phyloP scores from a whole-genome alignment of 139 green algal species.

The Pseudopediastrum boryanum region DNA sequence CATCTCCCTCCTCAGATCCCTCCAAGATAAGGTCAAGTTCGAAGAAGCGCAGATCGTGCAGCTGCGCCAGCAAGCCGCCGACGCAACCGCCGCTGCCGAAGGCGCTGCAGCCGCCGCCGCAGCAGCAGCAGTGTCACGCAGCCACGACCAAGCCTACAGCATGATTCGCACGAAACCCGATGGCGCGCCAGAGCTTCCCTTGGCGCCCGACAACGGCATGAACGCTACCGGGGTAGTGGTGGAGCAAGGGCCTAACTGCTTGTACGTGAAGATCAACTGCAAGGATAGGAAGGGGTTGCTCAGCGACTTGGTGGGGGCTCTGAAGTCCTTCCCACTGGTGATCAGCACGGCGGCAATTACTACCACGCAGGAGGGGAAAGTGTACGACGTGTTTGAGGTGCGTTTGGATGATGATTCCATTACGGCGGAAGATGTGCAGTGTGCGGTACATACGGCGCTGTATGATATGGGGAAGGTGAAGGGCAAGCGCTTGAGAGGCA shows the following conservation, averaged over 20 bases:
- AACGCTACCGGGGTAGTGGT: constrained; percentile 30
- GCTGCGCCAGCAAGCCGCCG: constrained; percentile 30
- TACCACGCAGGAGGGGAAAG: constrained; percentile 54
- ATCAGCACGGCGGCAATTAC: constrained; percentile 69
- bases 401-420: constrained; percentile 10
- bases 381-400: constrained; percentile 68
- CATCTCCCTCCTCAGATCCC: constrained; percentile 57
- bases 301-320: constrained; percentile 51
- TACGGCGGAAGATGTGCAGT: constrained; percentile 21
- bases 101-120: not conserved
- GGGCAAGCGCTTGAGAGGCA: constrained; percentile 17
- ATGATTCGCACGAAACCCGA: not conserved
- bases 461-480: not conserved
- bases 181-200: not conserved
- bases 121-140: not conserved
- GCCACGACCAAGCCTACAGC: not conserved
- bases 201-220: not conserved
- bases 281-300: constrained; percentile 63
- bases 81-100: not conserved
- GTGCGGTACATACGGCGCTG: constrained; percentile 10
- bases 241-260: constrained; percentile 27
- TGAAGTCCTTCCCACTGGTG: constrained; percentile 53
- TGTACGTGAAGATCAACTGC: constrained; percentile 59
- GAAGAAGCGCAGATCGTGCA: constrained; percentile 20
- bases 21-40: constrained; percentile 50